Evolutionary conservation across 225 moss, liverwort and hornwort genomes (phyloP).

Genomic region (Polytrichum formosum): DNA sequence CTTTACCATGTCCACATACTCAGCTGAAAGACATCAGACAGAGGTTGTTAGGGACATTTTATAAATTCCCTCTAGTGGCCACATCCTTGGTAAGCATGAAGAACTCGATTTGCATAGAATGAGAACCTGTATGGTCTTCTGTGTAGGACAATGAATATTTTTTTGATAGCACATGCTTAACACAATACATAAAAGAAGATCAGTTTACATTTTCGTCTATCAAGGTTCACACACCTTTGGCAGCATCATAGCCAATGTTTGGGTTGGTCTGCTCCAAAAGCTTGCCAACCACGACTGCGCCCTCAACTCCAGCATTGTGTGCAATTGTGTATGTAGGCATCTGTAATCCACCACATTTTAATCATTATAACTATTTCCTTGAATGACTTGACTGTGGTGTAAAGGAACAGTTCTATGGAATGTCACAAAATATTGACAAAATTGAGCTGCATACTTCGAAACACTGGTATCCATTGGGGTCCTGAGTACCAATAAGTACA

Average conservation of each 20-base stretch:
- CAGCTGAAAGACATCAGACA: conserved; percentile 22
- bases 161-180: neutral
- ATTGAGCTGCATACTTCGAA: no score
- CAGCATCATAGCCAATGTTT: conserved; percentile 79
- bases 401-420: no score
- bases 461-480: no score
- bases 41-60: no score
- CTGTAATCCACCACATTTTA: conserved; percentile 20
- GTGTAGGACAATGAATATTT: neutral
- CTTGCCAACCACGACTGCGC: conserved; percentile 84
- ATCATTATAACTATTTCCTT: no score
- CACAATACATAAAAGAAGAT: neutral
- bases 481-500: no score
- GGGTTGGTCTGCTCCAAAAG: conserved; percentile 76
- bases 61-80: no score
- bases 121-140: neutral
- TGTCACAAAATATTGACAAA: no score
- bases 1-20: conserved; percentile 51
- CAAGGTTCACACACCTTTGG: conserved; percentile 50
- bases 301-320: conserved; percentile 81
- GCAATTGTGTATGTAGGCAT: conserved; percentile 93
- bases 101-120: neutral
- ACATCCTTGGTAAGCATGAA: no score
- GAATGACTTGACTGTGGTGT: no score
- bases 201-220: neutral